A percentile compares a stretch with the other conserved stretches of the same genome.
Conservation (phyloP, 2,329 filamentous ascomycete species). For the Colletotrichum tofieldiae region DNA sequence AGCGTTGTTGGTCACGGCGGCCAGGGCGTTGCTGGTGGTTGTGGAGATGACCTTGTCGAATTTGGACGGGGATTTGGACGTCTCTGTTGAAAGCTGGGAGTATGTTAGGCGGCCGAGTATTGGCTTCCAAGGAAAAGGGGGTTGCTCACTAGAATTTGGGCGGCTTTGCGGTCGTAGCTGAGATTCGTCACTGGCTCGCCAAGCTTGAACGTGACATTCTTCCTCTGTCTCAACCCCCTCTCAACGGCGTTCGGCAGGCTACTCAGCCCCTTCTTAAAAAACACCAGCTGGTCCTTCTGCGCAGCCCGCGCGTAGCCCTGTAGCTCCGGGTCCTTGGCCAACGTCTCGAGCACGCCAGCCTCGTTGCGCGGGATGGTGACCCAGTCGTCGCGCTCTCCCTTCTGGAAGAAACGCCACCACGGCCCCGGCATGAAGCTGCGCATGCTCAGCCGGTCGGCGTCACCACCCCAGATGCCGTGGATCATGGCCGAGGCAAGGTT, state of each 20-base stretch:
- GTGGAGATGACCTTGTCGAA: constrained; percentile 77
- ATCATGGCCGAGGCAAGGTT: constrained; percentile 83
- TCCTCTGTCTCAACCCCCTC: constrained; percentile 62
- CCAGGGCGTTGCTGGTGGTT: constrained; percentile 66
- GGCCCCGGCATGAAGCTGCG: constrained; percentile 68
- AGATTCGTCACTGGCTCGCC: constrained; percentile 65
- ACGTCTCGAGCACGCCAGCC: constrained; percentile 47
- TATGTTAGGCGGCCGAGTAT: neutral
- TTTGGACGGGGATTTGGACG: constrained; percentile 42
- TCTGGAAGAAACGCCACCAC: constrained; percentile 58
- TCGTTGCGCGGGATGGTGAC: constrained; percentile 51
- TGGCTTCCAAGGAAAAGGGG: neutral
- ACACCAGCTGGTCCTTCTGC: constrained; percentile 49
- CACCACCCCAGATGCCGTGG: constrained; percentile 94
- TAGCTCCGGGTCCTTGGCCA: constrained; percentile 47
- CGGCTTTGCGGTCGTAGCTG: constrained; percentile 53
- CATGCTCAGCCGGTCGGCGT: constrained; percentile 85
- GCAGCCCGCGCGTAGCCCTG: constrained; percentile 27
- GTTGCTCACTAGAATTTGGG: constrained; percentile 60
- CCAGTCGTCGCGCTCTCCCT: constrained; percentile 40
- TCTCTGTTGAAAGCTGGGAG: constrained; percentile 51
- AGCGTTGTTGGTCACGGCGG: constrained; percentile 52
- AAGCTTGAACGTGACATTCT: constrained; percentile 74
- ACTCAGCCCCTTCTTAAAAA: constrained; percentile 74
- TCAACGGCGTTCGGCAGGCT: constrained; percentile 71